phyloP scores from a whole-genome alignment of 257 asterid genomes.

The Salvia rosmarinus region DNA sequence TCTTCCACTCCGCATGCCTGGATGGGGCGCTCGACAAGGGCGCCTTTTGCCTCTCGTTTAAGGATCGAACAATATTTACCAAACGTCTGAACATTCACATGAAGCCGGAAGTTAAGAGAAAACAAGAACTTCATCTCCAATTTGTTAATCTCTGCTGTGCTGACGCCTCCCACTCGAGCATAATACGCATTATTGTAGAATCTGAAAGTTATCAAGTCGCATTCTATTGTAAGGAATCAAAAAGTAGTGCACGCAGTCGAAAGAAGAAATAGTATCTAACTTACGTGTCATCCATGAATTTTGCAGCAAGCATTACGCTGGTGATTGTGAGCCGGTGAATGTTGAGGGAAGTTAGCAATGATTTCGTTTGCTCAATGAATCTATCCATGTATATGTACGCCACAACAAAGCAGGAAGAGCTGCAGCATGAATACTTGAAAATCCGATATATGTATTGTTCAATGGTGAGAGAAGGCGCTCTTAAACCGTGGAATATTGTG shows the following conservation, averaged over 20 bases:
- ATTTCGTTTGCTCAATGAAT: constrained; percentile 52
- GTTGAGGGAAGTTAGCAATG: constrained; percentile 63
- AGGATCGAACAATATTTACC: constrained; percentile 63
- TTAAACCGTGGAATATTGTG: constrained; percentile 79
- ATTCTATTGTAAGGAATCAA: not conserved
- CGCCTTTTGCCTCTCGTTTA: constrained; percentile 52
- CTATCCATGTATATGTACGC: constrained; percentile 76
- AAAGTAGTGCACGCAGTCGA: not conserved
- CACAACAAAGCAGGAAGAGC: constrained; percentile 84
- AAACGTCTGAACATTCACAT: constrained; percentile 62
- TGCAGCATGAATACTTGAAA: constrained; percentile 85
- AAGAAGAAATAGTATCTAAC: constrained; percentile 30
- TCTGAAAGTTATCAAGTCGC: constrained; percentile 43
- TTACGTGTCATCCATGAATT: constrained; percentile 86
- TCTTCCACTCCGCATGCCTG: constrained; percentile 62
- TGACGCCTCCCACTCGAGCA: constrained; percentile 86
- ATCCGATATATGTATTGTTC: constrained; percentile 80
- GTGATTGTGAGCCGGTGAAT: constrained; percentile 82
- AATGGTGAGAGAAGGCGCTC: constrained; percentile 73
- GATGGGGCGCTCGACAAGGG: constrained; percentile 57
- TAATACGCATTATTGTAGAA: constrained; percentile 83
- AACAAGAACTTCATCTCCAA: constrained; percentile 79
- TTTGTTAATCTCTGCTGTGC: constrained; percentile 75
- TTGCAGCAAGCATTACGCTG: constrained; percentile 83
- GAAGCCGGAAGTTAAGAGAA: constrained; percentile 66